These are phyloP conservation scores for Verruconis gallopava DNA, from an alignment of 2,329 filamentous ascomycete genomes.

Conservation along the genomic window DNA sequence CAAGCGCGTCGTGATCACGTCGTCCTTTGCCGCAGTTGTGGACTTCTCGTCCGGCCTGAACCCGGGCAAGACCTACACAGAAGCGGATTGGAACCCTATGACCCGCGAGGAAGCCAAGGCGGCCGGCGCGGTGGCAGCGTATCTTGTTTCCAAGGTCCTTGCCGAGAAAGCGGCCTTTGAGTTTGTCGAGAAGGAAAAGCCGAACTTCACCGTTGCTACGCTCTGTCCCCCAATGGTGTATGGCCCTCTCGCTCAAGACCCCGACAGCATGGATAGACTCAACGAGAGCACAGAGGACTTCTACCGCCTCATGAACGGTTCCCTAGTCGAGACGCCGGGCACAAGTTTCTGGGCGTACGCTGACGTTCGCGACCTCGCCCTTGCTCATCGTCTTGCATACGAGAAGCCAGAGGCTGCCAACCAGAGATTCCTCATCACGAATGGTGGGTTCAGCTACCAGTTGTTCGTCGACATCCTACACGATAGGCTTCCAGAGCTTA, in stretches of 20 bases:
- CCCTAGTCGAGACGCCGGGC: constrained; percentile 25
- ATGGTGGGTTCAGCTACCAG: constrained; percentile 20
- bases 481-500: constrained; percentile 25
- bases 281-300: constrained; percentile 17
- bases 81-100: constrained; percentile 18
- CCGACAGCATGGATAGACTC: constrained; percentile 13
- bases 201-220: constrained; percentile 16
- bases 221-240: constrained; percentile 19
- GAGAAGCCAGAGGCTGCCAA: constrained; percentile 24
- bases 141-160: constrained; percentile 17
- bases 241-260: constrained; percentile 15
- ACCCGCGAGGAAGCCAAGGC: constrained; percentile 16
- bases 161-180: constrained; percentile 18
- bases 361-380: constrained; percentile 35
- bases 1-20: constrained; percentile 48
- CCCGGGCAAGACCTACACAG: constrained; percentile 13
- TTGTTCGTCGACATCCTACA: constrained; percentile 33
- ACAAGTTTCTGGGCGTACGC: constrained; percentile 32
- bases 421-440: constrained; percentile 26
- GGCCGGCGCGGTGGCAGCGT: constrained; percentile 13
- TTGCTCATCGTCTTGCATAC: constrained; percentile 32
- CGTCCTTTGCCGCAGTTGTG: constrained; percentile 10
- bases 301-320: constrained; percentile 14
- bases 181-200: constrained; percentile 15
- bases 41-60: constrained; percentile 4